A percentile compares a stretch with the other conserved stretches of the same genome.
These are phyloP conservation scores for Datura wrightii DNA, from an alignment of 257 asterid genomes.

Conservation along the genomic window DNA sequence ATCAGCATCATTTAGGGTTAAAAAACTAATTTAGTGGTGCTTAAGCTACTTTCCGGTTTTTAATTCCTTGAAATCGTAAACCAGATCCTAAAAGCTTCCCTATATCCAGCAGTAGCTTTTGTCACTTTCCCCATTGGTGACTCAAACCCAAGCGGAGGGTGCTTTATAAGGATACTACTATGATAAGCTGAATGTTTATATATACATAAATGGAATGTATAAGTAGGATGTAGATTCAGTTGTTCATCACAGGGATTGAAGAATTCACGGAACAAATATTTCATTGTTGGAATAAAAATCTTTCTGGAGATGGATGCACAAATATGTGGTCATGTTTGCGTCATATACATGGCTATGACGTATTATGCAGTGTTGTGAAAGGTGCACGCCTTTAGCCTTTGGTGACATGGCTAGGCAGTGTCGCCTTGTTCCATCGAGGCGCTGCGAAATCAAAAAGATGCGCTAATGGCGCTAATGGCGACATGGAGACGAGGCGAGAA, in stretches of 20 bases:
- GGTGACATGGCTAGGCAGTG: too few species aligned
- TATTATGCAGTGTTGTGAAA: not conserved
- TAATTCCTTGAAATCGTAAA: not conserved
- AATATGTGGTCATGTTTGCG: not conserved
- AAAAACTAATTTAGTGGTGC: not conserved
- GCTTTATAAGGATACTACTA: not conserved
- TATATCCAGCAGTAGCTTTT: not conserved
- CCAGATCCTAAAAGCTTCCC: not conserved
- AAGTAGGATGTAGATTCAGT: not conserved
- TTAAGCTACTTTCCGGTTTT: not conserved
- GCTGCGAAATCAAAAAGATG: too few species aligned
- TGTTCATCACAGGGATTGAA: not conserved
- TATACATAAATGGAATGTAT: not conserved
- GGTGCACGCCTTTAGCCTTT: too few species aligned
- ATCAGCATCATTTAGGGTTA: not conserved
- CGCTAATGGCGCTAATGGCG: too few species aligned
- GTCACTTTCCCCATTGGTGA: not conserved
- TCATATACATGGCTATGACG: not conserved
- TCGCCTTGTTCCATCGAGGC: too few species aligned
- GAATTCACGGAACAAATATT: not conserved
- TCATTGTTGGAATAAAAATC: not conserved
- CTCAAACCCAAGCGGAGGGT: not conserved
- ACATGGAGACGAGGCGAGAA: too few species aligned
- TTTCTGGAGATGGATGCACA: not conserved
- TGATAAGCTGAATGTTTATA: not conserved